phyloP scores from a whole-genome alignment of 345 rosid genomes.

The Reutealis trisperma region DNA sequence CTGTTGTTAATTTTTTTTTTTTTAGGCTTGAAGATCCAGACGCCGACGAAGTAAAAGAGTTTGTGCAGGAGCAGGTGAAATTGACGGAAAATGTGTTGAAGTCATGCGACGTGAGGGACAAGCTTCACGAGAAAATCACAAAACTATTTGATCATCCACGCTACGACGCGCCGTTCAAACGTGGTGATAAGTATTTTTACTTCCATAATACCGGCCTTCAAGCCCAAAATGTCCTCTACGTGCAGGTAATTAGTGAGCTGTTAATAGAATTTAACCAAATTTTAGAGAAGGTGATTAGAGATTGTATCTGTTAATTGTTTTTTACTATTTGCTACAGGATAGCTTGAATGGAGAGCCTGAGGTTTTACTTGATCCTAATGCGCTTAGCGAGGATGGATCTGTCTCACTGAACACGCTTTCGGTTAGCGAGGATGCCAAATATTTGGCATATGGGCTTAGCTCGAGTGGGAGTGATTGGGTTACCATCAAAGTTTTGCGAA shows the following conservation, averaged over 20 bases:
- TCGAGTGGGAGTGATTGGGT: slow-evolving; percentile 96
- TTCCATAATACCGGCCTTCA: slow-evolving; percentile 90
- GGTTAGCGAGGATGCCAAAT: slow-evolving; percentile 73
- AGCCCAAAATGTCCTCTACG: slow-evolving; percentile 71
- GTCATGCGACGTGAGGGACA: slow-evolving; percentile 57
- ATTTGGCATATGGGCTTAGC: slow-evolving; percentile 78
- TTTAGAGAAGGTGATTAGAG: too few relatives aligned
- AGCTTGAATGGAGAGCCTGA: slow-evolving; percentile 70
- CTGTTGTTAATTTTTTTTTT: background rate
- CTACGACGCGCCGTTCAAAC: slow-evolving; percentile 61
- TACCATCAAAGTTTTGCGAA: slow-evolving; percentile 67
- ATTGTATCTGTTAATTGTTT: background rate
- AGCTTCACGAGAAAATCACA: slow-evolving; percentile 63
- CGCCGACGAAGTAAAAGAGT: slow-evolving; percentile 70
- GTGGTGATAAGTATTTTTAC: slow-evolving; percentile 72
- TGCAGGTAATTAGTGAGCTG: slow-evolving; percentile 48
- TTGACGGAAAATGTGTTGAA: slow-evolving; percentile 61
- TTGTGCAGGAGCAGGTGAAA: slow-evolving; percentile 69
- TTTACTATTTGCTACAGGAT: slow-evolving; percentile 47
- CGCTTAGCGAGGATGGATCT: slow-evolving; percentile 86
- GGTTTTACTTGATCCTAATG: slow-evolving; percentile 84
- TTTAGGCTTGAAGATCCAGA: slow-evolving; percentile 93
- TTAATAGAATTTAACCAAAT: background rate
- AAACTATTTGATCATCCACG: slow-evolving; percentile 79
- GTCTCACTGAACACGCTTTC: slow-evolving; percentile 55